Evolutionary conservation across 352 stramenopile species (phyloP), one percentile per base, ranked within the genome.

Genomic region (Peronospora farinosa): DNA sequence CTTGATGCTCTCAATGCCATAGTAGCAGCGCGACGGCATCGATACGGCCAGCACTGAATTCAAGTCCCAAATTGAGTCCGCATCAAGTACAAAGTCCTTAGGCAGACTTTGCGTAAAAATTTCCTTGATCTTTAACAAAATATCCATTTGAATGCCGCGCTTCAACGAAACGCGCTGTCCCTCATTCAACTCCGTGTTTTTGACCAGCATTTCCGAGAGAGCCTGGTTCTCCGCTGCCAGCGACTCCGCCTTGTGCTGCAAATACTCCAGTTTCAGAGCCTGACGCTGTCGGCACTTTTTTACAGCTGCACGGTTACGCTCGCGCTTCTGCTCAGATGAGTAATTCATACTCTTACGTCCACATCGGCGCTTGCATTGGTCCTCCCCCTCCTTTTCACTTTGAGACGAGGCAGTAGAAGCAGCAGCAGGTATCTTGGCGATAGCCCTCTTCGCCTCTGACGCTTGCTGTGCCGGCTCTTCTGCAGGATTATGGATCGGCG

Each of bases 291-390:
- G 77, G 17, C 80, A 91, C 53, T 91, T 91, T 47, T 91, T 91
- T 25, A 91, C 80, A 25, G 80, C 80, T n/a, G 80, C 80, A 25
- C 80, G 77, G 46, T 91, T 91, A 36, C 80, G 77, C 58, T 91
- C 80, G 21, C 80, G 80, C 60, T 91, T 91, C 36, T 91, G 73
- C 46, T 88, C 77, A 0, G 75, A 88, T 25, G 77, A 88, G 43
- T 88, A 91, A 65, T 91, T 91, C 80, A 91, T 91, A 48, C 73
- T 88, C 64, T 91, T 91, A 38, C 80, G 74, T 30, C 80, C 80
- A 39, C 80, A 91, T 1, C 78, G 78, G 10, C 78, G 73, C 53
- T 89, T 89, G n/a, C 65, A 58, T 9, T 71, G 60, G 2, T 13
- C 31, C 13, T 60, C 53, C 0, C 8, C 27, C 15, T 56, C 60